These are phyloP conservation scores for Clavariopsis aquatica DNA, from an alignment of 495 filamentous ascomycete genomes.

Conservation along the genomic window DNA sequence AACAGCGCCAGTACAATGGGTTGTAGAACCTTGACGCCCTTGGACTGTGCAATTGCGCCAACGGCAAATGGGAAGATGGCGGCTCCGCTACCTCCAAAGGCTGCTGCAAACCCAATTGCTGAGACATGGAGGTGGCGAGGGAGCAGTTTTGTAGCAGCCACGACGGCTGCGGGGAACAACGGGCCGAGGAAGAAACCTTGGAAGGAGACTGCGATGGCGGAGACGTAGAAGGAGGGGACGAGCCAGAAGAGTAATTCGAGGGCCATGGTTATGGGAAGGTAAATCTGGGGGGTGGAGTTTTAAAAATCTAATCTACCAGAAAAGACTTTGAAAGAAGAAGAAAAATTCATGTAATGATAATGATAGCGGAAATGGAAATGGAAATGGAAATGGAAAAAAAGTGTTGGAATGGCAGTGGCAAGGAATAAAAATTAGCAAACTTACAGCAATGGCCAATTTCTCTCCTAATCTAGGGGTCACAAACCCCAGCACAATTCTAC, in stretches of 20 bases:
- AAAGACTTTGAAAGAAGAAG: not conserved
- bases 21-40: slow-evolving; percentile 76
- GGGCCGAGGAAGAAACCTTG: slow-evolving; percentile 70
- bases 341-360: not conserved
- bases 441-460: slow-evolving; percentile 57
- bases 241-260: slow-evolving; percentile 56
- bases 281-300: slow-evolving; percentile 46
- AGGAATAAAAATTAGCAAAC: slow-evolving; percentile 19
- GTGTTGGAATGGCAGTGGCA: too few relatives aligned
- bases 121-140: slow-evolving; percentile 76
- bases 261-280: slow-evolving; percentile 47
- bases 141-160: slow-evolving; percentile 78
- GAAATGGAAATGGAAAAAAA: not conserved
- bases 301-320: too few relatives aligned
- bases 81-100: slow-evolving; percentile 77
- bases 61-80: slow-evolving; percentile 82
- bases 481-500: slow-evolving; percentile 62
- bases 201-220: slow-evolving; percentile 66
- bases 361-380: not conserved
- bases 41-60: slow-evolving; percentile 77
- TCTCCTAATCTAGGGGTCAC: slow-evolving; percentile 64
- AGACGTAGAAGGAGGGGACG: slow-evolving; percentile 71
- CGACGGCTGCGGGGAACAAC: slow-evolving; percentile 72
- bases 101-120: slow-evolving; percentile 79
- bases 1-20: slow-evolving; percentile 72